Evolutionary conservation across 257 asterid genomes (phyloP).

Genomic region (Prunella vulgaris): DNA sequence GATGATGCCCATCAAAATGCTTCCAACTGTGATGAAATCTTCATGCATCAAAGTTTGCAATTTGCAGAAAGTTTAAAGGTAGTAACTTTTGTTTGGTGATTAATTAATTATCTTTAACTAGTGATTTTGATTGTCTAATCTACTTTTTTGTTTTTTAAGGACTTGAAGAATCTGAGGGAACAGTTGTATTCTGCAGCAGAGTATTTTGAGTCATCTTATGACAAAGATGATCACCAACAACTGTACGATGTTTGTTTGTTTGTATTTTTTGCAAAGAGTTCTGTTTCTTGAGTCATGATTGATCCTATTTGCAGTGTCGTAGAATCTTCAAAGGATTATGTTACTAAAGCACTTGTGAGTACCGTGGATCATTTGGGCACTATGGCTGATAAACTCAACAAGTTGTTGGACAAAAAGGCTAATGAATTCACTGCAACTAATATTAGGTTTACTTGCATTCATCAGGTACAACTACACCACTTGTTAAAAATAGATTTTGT

Average conservation of each 20-base stretch:
- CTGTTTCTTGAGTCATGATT: background rate
- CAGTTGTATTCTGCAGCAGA: slow-evolving; percentile 87
- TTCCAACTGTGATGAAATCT: slow-evolving; percentile 63
- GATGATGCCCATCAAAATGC: slow-evolving; percentile 22
- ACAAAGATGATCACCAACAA: slow-evolving; percentile 54
- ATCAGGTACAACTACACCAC: slow-evolving; percentile 56
- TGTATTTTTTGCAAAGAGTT: background rate
- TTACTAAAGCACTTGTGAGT: slow-evolving; percentile 57
- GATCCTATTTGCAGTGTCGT: slow-evolving; percentile 57
- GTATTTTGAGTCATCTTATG: slow-evolving; percentile 62
- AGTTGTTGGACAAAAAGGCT: slow-evolving; percentile 63
- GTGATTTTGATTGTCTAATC: background rate
- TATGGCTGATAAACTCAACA: slow-evolving; percentile 62
- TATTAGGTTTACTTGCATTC: slow-evolving; percentile 43
- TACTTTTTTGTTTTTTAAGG: slow-evolving; percentile 32
- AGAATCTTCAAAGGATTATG: slow-evolving; percentile 69
- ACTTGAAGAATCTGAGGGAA: slow-evolving; percentile 57
- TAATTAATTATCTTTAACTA: background rate
- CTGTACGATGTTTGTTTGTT: slow-evolving; percentile 28
- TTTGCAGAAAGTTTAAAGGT: slow-evolving; percentile 75
- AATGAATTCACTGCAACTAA: slow-evolving; percentile 50
- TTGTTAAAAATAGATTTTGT: background rate
- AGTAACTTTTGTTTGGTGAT: background rate
- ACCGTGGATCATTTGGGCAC: slow-evolving; percentile 90
- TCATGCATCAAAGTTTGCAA: slow-evolving; percentile 52